phyloP scores from a whole-genome alignment of 2,329 filamentous ascomycete genomes.

The Paraphaeosphaeria minitans region DNA sequence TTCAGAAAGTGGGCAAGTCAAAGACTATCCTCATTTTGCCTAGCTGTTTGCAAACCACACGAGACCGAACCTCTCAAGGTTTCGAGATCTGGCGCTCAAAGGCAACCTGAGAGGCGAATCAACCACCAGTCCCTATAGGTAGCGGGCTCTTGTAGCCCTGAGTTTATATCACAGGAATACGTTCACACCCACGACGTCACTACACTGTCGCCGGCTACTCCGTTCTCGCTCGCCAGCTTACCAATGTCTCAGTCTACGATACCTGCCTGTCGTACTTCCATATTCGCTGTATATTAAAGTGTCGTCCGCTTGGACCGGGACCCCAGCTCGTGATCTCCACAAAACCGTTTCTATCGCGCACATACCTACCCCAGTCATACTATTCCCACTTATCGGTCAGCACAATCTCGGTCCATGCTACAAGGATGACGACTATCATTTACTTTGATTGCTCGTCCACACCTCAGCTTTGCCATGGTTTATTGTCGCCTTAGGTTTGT shows the following conservation, averaged over 20 bases:
- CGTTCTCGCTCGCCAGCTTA: conserved; percentile 18
- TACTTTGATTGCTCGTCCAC: conserved; percentile 34
- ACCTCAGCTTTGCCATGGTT: conserved; percentile 12
- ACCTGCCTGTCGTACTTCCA: conserved; percentile 11
- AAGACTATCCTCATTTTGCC: too few species aligned
- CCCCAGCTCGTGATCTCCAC: conserved; percentile 14
- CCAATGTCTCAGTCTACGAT: conserved; percentile 25
- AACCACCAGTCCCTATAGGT: background rate
- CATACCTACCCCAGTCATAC: conserved; percentile 1
- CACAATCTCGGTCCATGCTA: conserved; percentile 7
- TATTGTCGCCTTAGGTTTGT: conserved; percentile 14
- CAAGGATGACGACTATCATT: conserved; percentile 13
- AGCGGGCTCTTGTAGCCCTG: background rate
- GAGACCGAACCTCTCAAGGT: too few species aligned
- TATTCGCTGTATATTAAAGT: conserved; percentile 43
- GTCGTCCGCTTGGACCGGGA: conserved; percentile 26
- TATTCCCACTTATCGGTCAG: background rate
- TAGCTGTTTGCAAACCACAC: too few species aligned
- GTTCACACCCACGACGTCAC: conserved; percentile 6
- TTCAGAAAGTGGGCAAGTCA: too few species aligned
- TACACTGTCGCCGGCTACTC: conserved; percentile 13
- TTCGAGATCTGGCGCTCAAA: too few species aligned
- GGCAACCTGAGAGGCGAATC: background rate
- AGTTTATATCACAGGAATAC: background rate
- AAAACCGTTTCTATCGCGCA: conserved; percentile 12